Conservation (phyloP, 768 basidiomycete species). For the Trametes maxima region DNA sequence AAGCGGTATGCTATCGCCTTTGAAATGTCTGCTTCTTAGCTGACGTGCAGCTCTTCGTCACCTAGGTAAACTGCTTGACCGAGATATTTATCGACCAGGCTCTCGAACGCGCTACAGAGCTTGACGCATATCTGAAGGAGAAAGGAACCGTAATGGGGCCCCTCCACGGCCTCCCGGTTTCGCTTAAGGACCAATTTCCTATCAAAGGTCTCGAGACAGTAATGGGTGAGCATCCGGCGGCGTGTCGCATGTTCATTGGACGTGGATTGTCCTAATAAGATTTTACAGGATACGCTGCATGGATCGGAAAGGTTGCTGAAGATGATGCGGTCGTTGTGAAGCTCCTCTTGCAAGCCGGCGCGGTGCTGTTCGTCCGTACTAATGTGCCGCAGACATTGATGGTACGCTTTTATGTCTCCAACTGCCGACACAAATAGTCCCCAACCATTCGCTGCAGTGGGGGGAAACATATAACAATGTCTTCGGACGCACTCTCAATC, state of each 20-base stretch:
- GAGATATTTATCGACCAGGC: slow-evolving; percentile 49
- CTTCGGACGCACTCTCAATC: slow-evolving; percentile 46
- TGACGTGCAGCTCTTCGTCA: no score
- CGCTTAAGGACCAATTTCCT: slow-evolving; percentile 37
- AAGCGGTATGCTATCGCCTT: slow-evolving; percentile 35
- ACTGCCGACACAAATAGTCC: not conserved
- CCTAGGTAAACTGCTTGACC: slow-evolving; percentile 47
- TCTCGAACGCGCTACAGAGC: slow-evolving; percentile 40
- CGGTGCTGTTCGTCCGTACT: slow-evolving; percentile 36
- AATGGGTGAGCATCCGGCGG: slow-evolving; percentile 45
- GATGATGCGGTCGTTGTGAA: slow-evolving; percentile 52
- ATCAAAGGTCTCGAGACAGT: slow-evolving; percentile 61
- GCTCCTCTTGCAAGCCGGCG: slow-evolving; percentile 50
- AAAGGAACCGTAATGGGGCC: slow-evolving; percentile 34
- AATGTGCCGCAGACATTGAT: slow-evolving; percentile 33
- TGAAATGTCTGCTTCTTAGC: not conserved
- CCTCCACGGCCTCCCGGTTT: slow-evolving; percentile 23
- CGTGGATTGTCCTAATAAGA: not conserved
- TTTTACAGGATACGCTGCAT: slow-evolving; percentile 48
- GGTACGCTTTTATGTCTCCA: slow-evolving; percentile 29
- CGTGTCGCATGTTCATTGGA: not conserved
- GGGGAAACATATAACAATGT: slow-evolving; percentile 36
- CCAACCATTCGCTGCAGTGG: slow-evolving; percentile 48
- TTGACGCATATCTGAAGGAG: slow-evolving; percentile 41
- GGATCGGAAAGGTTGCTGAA: slow-evolving; percentile 48